Evolutionary conservation across 441 rosid genomes (phyloP), one percentile per base, ranked within the genome.

Genomic region (Erodium moschatum): DNA sequence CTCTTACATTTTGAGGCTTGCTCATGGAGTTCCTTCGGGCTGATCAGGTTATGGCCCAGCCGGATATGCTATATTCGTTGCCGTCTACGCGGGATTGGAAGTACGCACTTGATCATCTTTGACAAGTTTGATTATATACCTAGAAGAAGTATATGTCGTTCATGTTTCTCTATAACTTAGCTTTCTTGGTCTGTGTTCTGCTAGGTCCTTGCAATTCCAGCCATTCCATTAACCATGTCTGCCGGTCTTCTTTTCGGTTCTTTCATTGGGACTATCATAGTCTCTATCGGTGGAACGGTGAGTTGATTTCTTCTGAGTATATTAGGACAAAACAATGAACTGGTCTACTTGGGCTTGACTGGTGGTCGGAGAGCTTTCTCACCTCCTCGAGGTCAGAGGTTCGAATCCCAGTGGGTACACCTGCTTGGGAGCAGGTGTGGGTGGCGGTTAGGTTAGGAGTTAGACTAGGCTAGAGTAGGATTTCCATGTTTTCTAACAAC

Each of bases 181-280:
- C 11, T 66, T 65, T 31, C 31, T 5, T 70, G 64, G 12, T 74
- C 15, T 48, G 10, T 75, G 35, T 11, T 69, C 38, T 76, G 19
- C 73, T 70, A 93, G 98, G 80, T 94, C 74, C 85, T 94, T 79
- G 98, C 98, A 15, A 89, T 94, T 79, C 98, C 98, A 1, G 97
- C 98, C 60, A 86, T 94, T 70, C 98, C 98, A 12, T 82, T 94
- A 79, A 94, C 98, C 16, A 89, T 94, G 97, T 89, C 98, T 20
- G 97, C 98, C 64, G 98, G 98, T 81, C 96, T 94, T 82, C 96
- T 94, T 79, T 91, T 94, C 9, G 98, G 98, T 68, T 84, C 96
- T 27, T 21, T 86, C 6, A 71, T 85, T 75, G 98, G 98, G 77
- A 91, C 98, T 70, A 81, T 94, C 78, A 85, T 94, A 27, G 98